These are phyloP conservation scores for Ophiocordyceps polyrhachis-furcata DNA, from an alignment of 2,329 filamentous ascomycete genomes.

Conservation along the genomic window DNA sequence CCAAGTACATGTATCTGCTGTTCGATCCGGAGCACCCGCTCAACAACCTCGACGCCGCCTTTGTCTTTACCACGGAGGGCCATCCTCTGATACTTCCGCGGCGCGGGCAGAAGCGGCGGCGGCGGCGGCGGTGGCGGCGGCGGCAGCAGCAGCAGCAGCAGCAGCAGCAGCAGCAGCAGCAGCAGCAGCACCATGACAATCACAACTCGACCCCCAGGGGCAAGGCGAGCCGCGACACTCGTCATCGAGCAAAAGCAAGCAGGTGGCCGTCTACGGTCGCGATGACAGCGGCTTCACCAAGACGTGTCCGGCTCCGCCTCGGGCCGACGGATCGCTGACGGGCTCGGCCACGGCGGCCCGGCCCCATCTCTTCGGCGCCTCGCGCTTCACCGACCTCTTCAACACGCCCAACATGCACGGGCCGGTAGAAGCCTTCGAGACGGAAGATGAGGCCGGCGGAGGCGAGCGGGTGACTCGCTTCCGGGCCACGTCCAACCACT, in stretches of 20 bases:
- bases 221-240: not conserved
- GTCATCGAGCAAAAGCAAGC: not conserved
- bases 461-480: slow-evolving; percentile 17
- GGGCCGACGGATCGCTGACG: slow-evolving; percentile 38
- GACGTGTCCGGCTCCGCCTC: slow-evolving; percentile 43
- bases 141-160: no score
- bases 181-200: no score
- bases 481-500: slow-evolving; percentile 53
- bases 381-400: slow-evolving; percentile 66
- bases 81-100: slow-evolving; percentile 74
- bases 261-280: not conserved
- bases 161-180: no score
- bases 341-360: slow-evolving; percentile 67
- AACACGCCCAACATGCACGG: slow-evolving; percentile 48
- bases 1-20: slow-evolving; percentile 85
- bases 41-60: slow-evolving; percentile 70
- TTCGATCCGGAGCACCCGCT: slow-evolving; percentile 75
- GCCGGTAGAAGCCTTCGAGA: slow-evolving; percentile 16
- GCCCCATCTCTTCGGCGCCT: slow-evolving; percentile 71
- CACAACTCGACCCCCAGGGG: not conserved
- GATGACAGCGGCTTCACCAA: slow-evolving; percentile 22
- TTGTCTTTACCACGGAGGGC: slow-evolving; percentile 90
- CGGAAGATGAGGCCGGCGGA: slow-evolving; percentile 26
- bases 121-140: no score
- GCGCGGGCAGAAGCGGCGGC: slow-evolving; percentile 6